A percentile compares a stretch with the other conserved stretches of the same genome.
phyloP scores from a whole-genome alignment of 2,329 filamentous ascomycete genomes.

The Paracorniculantispora psalliotae region DNA sequence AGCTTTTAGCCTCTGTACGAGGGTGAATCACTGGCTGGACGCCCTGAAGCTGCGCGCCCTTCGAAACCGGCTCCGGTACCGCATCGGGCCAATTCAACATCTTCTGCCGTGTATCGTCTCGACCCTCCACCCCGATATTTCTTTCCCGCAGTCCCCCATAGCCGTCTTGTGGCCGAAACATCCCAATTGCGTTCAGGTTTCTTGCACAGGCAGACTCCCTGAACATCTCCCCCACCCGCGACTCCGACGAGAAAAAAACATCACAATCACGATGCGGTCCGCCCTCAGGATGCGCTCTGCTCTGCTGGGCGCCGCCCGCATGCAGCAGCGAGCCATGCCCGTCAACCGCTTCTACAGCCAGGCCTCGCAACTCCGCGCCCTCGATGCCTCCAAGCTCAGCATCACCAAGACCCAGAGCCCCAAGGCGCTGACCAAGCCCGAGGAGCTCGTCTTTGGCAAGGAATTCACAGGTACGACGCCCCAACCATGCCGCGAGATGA shows the following conservation, averaged over 20 bases:
- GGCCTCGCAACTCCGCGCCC: conserved; percentile 52
- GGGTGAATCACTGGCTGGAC: neutral
- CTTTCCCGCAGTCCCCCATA: neutral
- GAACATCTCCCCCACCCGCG: neutral
- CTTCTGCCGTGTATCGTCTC: neutral
- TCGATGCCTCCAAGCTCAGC: conserved; percentile 73
- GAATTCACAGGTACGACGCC: conserved; percentile 72
- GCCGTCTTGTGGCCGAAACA: neutral
- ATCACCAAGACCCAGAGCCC: conserved; percentile 72
- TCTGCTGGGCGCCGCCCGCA: conserved; percentile 29
- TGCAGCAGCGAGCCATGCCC: conserved; percentile 32
- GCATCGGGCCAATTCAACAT: conserved; percentile 4
- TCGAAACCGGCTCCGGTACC: conserved; percentile 4
- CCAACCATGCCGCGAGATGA: neutral
- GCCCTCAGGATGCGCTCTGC: conserved; percentile 27
- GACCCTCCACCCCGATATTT: conserved; percentile 1
- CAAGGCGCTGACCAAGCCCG: conserved; percentile 66
- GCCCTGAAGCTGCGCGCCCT: neutral
- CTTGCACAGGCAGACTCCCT: neutral
- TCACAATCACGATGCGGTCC: conserved; percentile 11
- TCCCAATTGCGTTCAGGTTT: neutral
- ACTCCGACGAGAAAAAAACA: neutral
- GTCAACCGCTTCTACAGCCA: conserved; percentile 45
- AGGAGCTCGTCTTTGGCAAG: conserved; percentile 83
- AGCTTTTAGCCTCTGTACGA: neutral